Evolutionary conservation across 129 eudicot species (phyloP).

Genomic region (Sambucus nigra): DNA sequence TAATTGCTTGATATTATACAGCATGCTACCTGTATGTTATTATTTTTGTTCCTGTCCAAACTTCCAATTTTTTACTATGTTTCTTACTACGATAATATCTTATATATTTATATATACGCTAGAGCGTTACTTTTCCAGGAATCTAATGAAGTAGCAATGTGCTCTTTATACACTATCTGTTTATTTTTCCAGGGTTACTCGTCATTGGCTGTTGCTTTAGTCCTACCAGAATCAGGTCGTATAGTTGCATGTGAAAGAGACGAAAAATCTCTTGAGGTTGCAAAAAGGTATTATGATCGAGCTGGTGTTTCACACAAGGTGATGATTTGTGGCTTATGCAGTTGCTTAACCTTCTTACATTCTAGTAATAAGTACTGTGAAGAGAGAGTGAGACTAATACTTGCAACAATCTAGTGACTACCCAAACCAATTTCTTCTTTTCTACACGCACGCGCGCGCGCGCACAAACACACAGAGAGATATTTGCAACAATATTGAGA

Average conservation of each 20-base stretch:
- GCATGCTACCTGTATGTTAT: no score
- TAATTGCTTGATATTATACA: no score
- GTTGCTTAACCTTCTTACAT: background rate
- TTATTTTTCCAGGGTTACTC: conserved; percentile 71
- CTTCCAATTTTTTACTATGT: no score
- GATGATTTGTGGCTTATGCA: conserved; percentile 4
- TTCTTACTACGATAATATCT: no score
- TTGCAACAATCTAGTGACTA: background rate
- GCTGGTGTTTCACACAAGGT: conserved; percentile 97
- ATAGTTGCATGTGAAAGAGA: conserved; percentile 95
- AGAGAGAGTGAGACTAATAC: background rate
- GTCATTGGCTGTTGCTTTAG: conserved; percentile 82
- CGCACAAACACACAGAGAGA: no score
- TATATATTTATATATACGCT: no score
- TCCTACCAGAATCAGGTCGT: conserved; percentile 71
- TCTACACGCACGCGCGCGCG: no score
- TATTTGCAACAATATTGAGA: background rate
- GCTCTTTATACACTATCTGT: background rate
- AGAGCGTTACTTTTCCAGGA: no score
- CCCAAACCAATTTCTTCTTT: background rate
- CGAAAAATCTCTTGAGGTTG: conserved; percentile 65
- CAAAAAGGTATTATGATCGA: conserved; percentile 65
- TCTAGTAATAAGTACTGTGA: background rate
- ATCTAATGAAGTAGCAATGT: background rate
- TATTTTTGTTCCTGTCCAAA: no score